Conservation (phyloP, 2,329 filamentous ascomycete genomes). For the Alternaria atra region DNA sequence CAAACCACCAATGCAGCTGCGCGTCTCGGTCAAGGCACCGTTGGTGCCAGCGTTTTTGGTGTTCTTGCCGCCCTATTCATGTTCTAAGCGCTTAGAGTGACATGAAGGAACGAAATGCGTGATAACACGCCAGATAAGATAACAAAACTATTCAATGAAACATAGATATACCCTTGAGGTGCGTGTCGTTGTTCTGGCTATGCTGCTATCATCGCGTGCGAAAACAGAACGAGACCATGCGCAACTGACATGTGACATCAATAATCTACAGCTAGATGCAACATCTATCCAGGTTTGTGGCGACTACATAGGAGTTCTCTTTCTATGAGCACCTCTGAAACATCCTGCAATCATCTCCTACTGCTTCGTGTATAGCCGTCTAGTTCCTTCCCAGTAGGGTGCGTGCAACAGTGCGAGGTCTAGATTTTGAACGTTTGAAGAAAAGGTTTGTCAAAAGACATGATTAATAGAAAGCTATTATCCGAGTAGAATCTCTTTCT, state of each 20-base stretch:
- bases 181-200: neutral
- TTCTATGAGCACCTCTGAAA: too few relatives aligned
- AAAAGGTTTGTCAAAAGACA: too few relatives aligned
- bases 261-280: too few relatives aligned
- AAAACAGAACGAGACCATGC: neutral
- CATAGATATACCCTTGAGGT: neutral
- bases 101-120: neutral
- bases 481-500: too few relatives aligned
- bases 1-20: slow-evolving; percentile 23
- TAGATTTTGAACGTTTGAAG: too few relatives aligned
- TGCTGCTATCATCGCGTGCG: neutral
- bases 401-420: too few relatives aligned
- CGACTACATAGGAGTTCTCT: too few relatives aligned
- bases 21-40: slow-evolving; percentile 12
- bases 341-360: too few relatives aligned
- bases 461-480: too few relatives aligned
- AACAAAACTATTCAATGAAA: neutral
- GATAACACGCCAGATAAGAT: neutral
- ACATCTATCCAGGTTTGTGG: too few relatives aligned
- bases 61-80: slow-evolving; percentile 21
- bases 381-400: too few relatives aligned
- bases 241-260: neutral
- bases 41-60: slow-evolving; percentile 19
- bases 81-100: slow-evolving; percentile 14
- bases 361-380: too few relatives aligned